Evolutionary conservation across 306 rosid genomes (phyloP).

Genomic region (Alnus glutinosa): DNA sequence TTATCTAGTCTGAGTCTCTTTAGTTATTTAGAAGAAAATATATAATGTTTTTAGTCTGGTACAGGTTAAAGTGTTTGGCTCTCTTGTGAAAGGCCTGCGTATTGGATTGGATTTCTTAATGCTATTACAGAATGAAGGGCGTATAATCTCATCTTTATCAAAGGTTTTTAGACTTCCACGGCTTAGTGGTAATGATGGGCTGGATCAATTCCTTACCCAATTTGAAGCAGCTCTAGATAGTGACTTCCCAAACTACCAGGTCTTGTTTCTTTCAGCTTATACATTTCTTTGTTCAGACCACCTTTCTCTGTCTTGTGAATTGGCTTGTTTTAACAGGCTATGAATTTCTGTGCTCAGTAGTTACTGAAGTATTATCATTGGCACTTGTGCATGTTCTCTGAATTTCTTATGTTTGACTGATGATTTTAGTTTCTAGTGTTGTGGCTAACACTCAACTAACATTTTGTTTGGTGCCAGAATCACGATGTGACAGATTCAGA

Average conservation of each 20-base stretch:
- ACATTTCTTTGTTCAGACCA: not conserved
- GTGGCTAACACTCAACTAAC: slow-evolving; percentile 25
- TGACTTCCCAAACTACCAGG: slow-evolving; percentile 87
- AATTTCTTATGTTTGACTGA: slow-evolving; percentile 4
- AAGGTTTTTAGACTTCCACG: slow-evolving; percentile 63
- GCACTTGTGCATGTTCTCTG: not conserved
- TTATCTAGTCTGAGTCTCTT: not conserved
- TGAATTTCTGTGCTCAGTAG: not conserved
- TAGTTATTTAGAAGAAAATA: slow-evolving; percentile 8
- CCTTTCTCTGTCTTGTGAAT: not conserved
- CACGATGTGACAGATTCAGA: slow-evolving; percentile 70
- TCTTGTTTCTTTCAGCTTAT: slow-evolving; percentile 22
- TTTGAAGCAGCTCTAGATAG: slow-evolving; percentile 92
- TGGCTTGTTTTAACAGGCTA: not conserved
- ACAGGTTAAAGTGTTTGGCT: slow-evolving; percentile 88
- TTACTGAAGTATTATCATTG: not conserved
- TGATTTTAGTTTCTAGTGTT: slow-evolving; percentile 8
- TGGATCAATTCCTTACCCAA: slow-evolving; percentile 76
- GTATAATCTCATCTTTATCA: slow-evolving; percentile 42
- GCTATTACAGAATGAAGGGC: slow-evolving; percentile 63
- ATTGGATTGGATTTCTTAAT: slow-evolving; percentile 64
- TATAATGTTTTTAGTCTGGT: slow-evolving; percentile 27
- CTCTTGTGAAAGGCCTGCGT: slow-evolving; percentile 86
- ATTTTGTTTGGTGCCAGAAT: slow-evolving; percentile 57
- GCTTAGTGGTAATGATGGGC: slow-evolving; percentile 65